Percentiles rank a stretch among this genome's conserved stretches.
These are phyloP conservation scores for Platanthera guangdongensis DNA, from an alignment of 106 monocot genomes.

Conservation along the genomic window DNA sequence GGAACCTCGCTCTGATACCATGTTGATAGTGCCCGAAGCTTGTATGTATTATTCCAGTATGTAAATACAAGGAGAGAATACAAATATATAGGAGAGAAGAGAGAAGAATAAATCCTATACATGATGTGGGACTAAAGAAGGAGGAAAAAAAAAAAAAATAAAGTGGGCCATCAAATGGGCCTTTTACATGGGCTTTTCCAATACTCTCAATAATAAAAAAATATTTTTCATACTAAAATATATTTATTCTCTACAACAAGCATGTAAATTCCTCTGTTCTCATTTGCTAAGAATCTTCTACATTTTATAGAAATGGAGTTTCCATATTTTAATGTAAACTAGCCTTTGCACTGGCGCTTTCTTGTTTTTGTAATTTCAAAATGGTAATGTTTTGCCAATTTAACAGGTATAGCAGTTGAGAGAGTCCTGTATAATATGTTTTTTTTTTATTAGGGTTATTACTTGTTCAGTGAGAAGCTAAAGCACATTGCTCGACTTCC, in stretches of 20 bases:
- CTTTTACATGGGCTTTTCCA: too few species aligned
- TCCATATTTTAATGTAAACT: background rate
- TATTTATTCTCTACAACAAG: background rate
- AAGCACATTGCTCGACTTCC: constrained; percentile 82
- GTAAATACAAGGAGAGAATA: too few species aligned
- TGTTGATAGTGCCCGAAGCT: too few species aligned
- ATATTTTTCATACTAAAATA: background rate
- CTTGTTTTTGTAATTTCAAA: constrained; percentile 1
- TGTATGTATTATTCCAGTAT: too few species aligned
- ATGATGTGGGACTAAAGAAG: too few species aligned
- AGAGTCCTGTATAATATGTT: constrained; percentile 2
- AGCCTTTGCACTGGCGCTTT: background rate
- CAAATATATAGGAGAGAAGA: too few species aligned
- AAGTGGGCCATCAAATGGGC: too few species aligned
- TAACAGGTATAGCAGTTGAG: background rate
- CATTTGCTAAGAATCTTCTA: background rate
- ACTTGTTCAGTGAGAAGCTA: constrained; percentile 85
- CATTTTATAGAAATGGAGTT: background rate
- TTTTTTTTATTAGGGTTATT: constrained; percentile 72
- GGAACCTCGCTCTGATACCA: too few species aligned
- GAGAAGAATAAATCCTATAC: too few species aligned
- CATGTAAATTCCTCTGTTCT: background rate
- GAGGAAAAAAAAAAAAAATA: too few species aligned
- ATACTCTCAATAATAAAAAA: background rate
- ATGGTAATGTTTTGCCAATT: background rate